Evolutionary conservation across 805 yeast genomes (phyloP), one percentile per base, ranked within the genome.

Genomic region (Saturnispora kantuleensis): DNA sequence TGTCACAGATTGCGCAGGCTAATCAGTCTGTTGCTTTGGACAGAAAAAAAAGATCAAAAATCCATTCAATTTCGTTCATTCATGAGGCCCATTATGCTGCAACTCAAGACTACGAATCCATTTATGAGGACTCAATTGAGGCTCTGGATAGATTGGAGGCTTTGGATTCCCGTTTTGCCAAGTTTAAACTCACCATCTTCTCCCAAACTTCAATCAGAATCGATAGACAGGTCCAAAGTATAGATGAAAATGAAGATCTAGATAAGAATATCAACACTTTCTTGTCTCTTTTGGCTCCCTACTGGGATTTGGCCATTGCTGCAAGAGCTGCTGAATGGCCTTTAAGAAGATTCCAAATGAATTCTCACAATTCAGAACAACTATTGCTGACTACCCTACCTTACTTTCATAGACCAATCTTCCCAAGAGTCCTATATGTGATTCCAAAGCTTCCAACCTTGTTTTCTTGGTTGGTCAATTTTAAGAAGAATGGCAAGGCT

Each of bases 291-390:
- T 69, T 80, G 9, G 80, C 94, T 3, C 86, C 94, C 2, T 80
- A 79, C 60, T 78, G 90, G 74, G 74, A 78, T 50, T 65, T 88
- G 43, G 73, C 79, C 17, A 85, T 94, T 18, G 74, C 96, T 3
- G 56, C 86, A 41, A 80, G 81, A 54, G 90, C 96, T 5, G 70
- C 87, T 10, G 98, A 93, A 67, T 93, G 98, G 98, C 76, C 89
- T 18, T 81, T 93, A 15, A 81, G 98, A 66, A 75, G 97, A 54
- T 93, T 80, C 67, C 81, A 87, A 57, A 77, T 87, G 52, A 89
- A 93, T 59, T 70, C 84, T 40, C 81, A 83, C 56, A 87, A 84
- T 56, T 67, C 88, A 0, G 97, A 90, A 60, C 59, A 69, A 44
- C 58, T 93, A 30, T 58, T 93, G 38, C 63, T 90, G 46, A 71